These are phyloP conservation scores for Nepenthes alata DNA, from an alignment of 179 eudicot genomes.

Conservation along the genomic window DNA sequence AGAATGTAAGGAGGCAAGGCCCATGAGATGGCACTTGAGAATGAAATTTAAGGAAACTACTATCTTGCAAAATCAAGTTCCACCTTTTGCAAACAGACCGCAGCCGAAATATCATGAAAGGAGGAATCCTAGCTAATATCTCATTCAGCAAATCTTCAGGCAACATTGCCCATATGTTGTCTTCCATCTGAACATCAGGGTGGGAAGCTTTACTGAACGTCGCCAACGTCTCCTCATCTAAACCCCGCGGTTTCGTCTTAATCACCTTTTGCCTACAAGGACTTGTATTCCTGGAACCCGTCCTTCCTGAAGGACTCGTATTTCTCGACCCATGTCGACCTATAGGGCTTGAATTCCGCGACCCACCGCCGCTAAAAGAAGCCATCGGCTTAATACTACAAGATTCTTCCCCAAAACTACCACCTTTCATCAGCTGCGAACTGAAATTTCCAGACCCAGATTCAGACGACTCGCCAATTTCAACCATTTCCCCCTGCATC, in stretches of 20 bases:
- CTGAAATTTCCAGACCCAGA: conserved; percentile 20
- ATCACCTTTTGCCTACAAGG: conserved; percentile 65
- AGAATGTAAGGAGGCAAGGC: conserved; percentile 82
- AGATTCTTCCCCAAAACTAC: conserved; percentile 21
- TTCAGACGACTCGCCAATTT: conserved; percentile 41
- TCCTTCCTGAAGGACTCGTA: conserved; percentile 22
- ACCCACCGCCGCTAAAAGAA: conserved; percentile 40
- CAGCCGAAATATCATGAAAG: conserved; percentile 84
- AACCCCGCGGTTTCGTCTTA: conserved; percentile 84
- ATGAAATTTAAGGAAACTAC: conserved; percentile 69
- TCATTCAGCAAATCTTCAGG: conserved; percentile 90
- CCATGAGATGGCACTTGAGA: conserved; percentile 95
- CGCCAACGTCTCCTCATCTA: conserved; percentile 66
- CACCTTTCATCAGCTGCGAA: conserved; percentile 17
- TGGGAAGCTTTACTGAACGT: conserved; percentile 44
- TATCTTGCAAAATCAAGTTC: conserved; percentile 81
- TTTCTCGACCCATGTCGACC: conserved; percentile 42
- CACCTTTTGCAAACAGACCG: conserved; percentile 91
- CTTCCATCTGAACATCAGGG: conserved; percentile 87
- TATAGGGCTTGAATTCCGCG: conserved; percentile 64
- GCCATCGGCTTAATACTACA: conserved; percentile 27
- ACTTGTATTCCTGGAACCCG: conserved; percentile 63
- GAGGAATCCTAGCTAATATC: conserved; percentile 90
- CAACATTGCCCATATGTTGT: conserved; percentile 90
- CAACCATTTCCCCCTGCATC: conserved; percentile 23